These are phyloP conservation scores for Xylaria intraflava DNA, from an alignment of 495 filamentous ascomycete species.

Conservation along the genomic window DNA sequence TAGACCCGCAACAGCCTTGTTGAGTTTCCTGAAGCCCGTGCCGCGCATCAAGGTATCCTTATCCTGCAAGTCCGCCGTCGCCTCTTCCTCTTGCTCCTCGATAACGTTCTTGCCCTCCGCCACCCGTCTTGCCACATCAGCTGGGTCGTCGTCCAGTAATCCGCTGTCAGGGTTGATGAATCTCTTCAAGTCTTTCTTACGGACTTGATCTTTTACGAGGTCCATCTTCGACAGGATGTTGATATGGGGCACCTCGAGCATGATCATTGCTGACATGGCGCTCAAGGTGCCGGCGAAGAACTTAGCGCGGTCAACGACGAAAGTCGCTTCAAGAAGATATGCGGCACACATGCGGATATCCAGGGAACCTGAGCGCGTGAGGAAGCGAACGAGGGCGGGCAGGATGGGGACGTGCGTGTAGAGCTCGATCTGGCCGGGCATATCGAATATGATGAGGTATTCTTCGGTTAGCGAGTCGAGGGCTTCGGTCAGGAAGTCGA, in stretches of 20 bases:
- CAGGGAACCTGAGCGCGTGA: slow-evolving; percentile 70
- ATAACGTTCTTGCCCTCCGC: slow-evolving; percentile 25
- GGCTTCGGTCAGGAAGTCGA: slow-evolving; percentile 85
- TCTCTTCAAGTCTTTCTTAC: slow-evolving; percentile 74
- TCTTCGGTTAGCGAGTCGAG: slow-evolving; percentile 87
- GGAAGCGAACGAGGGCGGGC: slow-evolving; percentile 73
- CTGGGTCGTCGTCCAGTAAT: slow-evolving; percentile 65
- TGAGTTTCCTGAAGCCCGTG: slow-evolving; percentile 67
- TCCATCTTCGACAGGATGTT: slow-evolving; percentile 98
- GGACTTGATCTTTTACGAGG: slow-evolving; percentile 75
- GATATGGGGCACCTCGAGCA: slow-evolving; percentile 92
- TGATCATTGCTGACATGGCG: slow-evolving; percentile 97
- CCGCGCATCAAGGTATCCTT: slow-evolving; percentile 69
- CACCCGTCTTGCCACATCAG: slow-evolving; percentile 41
- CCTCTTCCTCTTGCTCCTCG: slow-evolving; percentile 27
- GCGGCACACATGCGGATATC: slow-evolving; percentile 90
- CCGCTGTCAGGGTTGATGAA: slow-evolving; percentile 79
- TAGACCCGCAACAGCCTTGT: slow-evolving; percentile 75
- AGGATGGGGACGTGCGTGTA: slow-evolving; percentile 95
- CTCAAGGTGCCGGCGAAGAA: slow-evolving; percentile 93
- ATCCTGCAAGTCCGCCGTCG: slow-evolving; percentile 48
- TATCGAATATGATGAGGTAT: slow-evolving; percentile 94
- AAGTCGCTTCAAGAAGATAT: slow-evolving; percentile 91
- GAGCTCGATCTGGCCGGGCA: slow-evolving; percentile 97
- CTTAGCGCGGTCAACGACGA: slow-evolving; percentile 90